Conservation (phyloP, 169 alveolate species). For the Eimeria maxima region DNA sequence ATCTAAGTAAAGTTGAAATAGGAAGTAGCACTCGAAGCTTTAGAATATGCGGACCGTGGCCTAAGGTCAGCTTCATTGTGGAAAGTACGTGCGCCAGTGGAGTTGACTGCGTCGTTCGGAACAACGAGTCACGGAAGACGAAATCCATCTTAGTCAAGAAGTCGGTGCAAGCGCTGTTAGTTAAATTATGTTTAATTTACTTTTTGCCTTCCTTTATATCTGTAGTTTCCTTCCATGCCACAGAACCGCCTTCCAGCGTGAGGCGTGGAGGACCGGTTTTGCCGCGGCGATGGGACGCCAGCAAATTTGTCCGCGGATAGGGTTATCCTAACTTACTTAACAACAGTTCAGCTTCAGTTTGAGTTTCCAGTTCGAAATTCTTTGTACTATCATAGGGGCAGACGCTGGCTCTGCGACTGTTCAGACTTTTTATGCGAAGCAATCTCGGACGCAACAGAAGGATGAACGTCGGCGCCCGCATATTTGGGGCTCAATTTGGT, state of each 20-base stretch:
- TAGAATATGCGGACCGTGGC: neutral
- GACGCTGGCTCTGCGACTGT: neutral
- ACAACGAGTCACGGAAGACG: neutral
- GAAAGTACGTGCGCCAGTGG: conserved; percentile 11
- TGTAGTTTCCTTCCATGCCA: neutral
- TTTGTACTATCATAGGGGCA: neutral
- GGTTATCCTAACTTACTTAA: neutral
- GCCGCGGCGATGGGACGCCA: conserved; percentile 1
- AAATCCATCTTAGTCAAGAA: neutral
- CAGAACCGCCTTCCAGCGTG: neutral
- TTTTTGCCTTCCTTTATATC: neutral
- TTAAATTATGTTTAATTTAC: neutral
- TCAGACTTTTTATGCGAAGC: neutral
- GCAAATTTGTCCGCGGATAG: neutral
- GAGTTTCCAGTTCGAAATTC: neutral
- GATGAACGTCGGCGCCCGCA: conserved; percentile 17
- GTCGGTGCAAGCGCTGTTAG: neutral
- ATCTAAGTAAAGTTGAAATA: neutral
- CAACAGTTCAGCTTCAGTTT: neutral
- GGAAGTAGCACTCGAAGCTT: neutral
- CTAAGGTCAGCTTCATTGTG: neutral
- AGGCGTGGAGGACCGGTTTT: neutral
- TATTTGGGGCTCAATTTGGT: conserved; percentile 63
- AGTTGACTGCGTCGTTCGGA: neutral
- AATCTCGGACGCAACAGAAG: neutral